These are phyloP conservation scores for Allantophomopsis cytisporea DNA, from an alignment of 2,329 filamentous ascomycete genomes.

Conservation along the genomic window DNA sequence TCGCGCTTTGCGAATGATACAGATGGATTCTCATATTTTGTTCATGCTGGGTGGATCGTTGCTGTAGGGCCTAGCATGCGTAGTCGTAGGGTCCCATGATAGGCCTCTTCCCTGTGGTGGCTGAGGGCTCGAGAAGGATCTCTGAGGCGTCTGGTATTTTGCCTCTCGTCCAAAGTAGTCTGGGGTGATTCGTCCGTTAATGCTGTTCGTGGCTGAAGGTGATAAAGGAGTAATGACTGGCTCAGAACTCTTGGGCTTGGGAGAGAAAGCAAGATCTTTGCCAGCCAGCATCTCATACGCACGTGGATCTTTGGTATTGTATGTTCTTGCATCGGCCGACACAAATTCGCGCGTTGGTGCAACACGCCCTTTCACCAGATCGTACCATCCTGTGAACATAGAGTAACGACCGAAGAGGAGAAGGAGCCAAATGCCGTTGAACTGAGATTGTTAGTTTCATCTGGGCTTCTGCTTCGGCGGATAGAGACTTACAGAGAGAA, in stretches of 20 bases:
- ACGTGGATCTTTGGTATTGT: conserved; percentile 47
- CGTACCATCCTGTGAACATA: conserved; percentile 76
- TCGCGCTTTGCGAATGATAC: no score
- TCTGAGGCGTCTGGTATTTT: conserved; percentile 28
- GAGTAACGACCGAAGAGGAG: conserved; percentile 69
- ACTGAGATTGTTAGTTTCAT: conserved; percentile 27
- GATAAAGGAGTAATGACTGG: conserved; percentile 11
- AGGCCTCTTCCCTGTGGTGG: conserved; percentile 16
- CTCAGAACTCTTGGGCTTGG: conserved; percentile 14
- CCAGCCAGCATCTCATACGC: conserved; percentile 71
- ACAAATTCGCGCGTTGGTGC: conserved; percentile 67
- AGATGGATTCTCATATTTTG: conserved; percentile 9
- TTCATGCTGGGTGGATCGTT: conserved; percentile 15
- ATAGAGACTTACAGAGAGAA: conserved; percentile 54
- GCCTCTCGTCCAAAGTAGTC: conserved; percentile 27
- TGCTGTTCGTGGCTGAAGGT: conserved; percentile 8
- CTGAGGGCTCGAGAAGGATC: conserved; percentile 32
- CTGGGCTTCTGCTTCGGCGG: conserved; percentile 3
- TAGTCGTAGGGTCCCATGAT: conserved; percentile 11
- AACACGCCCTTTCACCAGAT: conserved; percentile 39
- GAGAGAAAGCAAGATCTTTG: conserved; percentile 16
- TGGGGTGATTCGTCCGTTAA: conserved; percentile 15
- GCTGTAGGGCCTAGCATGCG: conserved; percentile 7
- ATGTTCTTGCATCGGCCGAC: conserved; percentile 55
- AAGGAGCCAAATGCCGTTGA: conserved; percentile 76